Conservation (phyloP, 805 yeast genomes). For the Wickerhamiella allomyrinae region DNA sequence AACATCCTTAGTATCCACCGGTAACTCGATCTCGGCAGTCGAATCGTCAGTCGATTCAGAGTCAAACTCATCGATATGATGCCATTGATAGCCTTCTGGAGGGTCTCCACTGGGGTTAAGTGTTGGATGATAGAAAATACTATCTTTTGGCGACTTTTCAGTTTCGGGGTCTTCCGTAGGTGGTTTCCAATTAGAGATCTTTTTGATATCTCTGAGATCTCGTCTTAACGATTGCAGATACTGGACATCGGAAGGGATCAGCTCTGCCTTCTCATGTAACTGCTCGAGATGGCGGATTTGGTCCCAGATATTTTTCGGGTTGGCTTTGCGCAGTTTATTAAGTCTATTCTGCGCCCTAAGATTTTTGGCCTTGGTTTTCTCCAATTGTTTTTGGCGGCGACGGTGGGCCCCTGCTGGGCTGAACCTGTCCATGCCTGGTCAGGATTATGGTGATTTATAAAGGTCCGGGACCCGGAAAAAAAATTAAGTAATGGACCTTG, state of each 20-base stretch:
- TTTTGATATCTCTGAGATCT: background rate
- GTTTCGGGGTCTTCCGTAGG: background rate
- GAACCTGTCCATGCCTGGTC: no score
- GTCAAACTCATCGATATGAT: background rate
- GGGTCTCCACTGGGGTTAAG: conserved; percentile 1
- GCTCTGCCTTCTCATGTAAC: background rate
- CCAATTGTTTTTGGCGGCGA: background rate
- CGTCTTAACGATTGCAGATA: background rate
- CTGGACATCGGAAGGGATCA: background rate
- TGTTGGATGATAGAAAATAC: background rate
- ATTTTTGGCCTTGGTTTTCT: background rate
- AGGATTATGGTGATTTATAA: background rate
- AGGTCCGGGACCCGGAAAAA: conserved; percentile 2
- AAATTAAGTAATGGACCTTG: conserved; percentile 10
- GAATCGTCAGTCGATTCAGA: conserved; percentile 1
- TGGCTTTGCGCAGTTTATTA: background rate
- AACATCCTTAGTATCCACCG: background rate
- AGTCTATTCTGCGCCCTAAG: background rate
- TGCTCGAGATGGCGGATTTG: background rate
- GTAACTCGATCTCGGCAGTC: background rate
- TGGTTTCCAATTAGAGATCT: background rate
- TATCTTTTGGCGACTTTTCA: background rate
- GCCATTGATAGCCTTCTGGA: background rate
- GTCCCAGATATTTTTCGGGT: background rate
- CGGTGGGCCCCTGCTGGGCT: background rate